Conservation (phyloP, 441 rosid genomes). For the Kokia cookei region DNA sequence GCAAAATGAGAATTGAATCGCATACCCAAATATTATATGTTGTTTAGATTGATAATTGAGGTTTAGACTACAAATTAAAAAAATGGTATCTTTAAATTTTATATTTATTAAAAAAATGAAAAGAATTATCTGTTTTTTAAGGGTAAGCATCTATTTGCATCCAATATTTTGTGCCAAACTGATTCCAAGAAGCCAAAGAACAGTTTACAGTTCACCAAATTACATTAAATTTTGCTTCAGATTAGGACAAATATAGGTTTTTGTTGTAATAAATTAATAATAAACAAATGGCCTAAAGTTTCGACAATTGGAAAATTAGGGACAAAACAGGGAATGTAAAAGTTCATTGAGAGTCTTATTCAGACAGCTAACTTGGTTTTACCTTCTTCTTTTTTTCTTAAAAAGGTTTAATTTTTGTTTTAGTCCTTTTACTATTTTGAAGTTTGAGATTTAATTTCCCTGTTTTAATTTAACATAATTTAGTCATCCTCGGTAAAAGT, state of each 20-base stretch:
- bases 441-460: too few species aligned
- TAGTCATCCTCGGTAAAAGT: too few species aligned
- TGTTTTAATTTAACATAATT: too few species aligned
- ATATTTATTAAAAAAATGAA: not conserved
- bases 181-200: not conserved
- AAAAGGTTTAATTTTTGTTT: too few species aligned
- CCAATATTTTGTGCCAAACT: not conserved
- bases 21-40: not conserved
- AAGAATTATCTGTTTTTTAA: not conserved
- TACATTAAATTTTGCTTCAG: too few species aligned
- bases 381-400: not conserved
- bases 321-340: not conserved
- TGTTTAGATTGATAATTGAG: not conserved
- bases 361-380: slow-evolving; percentile 5
- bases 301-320: not conserved
- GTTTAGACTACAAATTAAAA: not conserved
- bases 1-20: too few species aligned
- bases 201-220: not conserved
- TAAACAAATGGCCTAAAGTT: not conserved
- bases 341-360: not conserved
- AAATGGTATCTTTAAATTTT: not conserved
- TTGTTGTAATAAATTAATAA: not conserved
- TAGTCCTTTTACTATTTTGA: too few species aligned
- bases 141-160: not conserved
- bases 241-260: not conserved